Conservation (phyloP, 768 basidiomycete species). For the Phanerochaete sordida region DNA sequence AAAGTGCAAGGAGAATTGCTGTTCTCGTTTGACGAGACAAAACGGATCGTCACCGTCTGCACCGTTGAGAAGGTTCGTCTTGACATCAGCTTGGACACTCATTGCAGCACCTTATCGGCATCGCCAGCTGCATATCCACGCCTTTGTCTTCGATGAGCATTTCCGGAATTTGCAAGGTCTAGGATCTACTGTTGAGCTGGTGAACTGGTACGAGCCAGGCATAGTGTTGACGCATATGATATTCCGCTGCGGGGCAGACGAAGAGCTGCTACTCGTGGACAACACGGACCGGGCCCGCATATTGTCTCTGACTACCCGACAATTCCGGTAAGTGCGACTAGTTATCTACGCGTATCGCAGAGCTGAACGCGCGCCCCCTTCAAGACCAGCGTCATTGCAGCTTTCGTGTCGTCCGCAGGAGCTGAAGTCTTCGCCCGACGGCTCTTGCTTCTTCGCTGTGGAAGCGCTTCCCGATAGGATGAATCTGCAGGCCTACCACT, state of each 20-base stretch:
- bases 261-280: constrained; percentile 53
- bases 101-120: neutral
- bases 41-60: constrained; percentile 45
- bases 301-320: constrained; percentile 49
- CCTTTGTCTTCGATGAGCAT: constrained; percentile 45
- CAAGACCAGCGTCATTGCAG: constrained; percentile 44
- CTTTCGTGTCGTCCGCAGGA: constrained; percentile 31
- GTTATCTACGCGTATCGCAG: too few species aligned
- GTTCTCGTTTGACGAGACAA: constrained; percentile 50
- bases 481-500: constrained; percentile 44
- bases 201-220: constrained; percentile 37
- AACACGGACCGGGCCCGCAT: constrained; percentile 39
- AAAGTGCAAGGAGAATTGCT: constrained; percentile 44
- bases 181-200: constrained; percentile 39
- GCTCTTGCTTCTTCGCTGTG: constrained; percentile 44
- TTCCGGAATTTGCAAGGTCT: constrained; percentile 38
- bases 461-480: constrained; percentile 19
- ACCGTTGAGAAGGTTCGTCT: constrained; percentile 37
- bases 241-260: constrained; percentile 42
- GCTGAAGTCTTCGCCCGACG: constrained; percentile 51
- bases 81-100: too few species aligned
- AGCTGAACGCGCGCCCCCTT: neutral
- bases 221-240: constrained; percentile 32
- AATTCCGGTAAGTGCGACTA: constrained; percentile 52
- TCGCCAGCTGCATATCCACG: constrained; percentile 38